These are phyloP conservation scores for Microdochium trichocladiopsis DNA, from an alignment of 2,329 filamentous ascomycete species.

Conservation along the genomic window DNA sequence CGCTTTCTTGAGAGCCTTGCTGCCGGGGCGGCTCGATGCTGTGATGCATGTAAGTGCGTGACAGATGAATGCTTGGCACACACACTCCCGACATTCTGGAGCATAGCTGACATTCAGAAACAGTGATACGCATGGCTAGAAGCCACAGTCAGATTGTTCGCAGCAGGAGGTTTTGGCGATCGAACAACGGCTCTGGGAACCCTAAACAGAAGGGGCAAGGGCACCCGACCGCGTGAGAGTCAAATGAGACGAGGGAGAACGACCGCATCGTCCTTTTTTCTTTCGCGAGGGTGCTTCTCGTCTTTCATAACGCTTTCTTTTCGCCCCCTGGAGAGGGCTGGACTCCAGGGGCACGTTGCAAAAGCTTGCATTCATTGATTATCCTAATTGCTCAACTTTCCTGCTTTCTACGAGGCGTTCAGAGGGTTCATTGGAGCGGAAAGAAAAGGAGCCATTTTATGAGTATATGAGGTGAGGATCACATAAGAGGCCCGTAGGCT, in stretches of 20 bases:
- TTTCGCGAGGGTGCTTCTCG: neutral
- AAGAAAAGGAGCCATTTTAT: neutral
- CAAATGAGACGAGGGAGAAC: neutral
- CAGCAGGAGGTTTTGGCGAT: neutral
- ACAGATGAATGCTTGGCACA: neutral
- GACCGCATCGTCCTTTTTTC: neutral
- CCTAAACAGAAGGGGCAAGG: neutral
- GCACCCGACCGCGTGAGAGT: neutral
- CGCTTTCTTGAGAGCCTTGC: too few species aligned
- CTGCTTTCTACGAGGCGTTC: neutral
- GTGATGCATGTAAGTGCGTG: neutral
- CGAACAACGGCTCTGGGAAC: neutral
- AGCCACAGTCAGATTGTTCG: neutral
- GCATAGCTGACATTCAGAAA: neutral
- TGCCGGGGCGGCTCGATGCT: too few species aligned
- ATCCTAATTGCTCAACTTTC: neutral
- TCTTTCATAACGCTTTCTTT: neutral
- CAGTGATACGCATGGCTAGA: neutral
- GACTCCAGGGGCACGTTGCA: neutral
- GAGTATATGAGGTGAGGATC: neutral
- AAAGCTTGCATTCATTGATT: neutral
- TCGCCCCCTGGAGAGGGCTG: neutral
- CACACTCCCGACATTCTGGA: neutral
- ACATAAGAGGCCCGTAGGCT: neutral
- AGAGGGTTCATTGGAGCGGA: neutral